Conservation (phyloP, 768 basidiomycete species). For the Ramaria rubella region DNA sequence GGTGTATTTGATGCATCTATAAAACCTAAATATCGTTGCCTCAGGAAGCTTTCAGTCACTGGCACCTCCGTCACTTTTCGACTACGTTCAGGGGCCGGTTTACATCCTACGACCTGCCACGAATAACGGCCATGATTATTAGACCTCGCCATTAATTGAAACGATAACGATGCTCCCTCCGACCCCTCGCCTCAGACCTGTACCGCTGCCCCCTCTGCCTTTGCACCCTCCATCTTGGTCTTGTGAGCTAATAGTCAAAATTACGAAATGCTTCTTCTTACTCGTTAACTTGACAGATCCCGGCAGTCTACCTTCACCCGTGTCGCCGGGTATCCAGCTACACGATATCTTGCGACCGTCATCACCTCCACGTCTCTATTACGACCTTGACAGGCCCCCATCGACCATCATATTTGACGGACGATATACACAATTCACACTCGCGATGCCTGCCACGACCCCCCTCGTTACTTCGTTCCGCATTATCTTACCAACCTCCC, state of each 20-base stretch:
- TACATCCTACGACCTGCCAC: background rate
- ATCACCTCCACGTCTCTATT: background rate
- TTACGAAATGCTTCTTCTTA: background rate
- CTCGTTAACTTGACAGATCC: background rate
- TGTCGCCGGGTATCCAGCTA: background rate
- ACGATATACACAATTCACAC: background rate
- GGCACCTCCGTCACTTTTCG: background rate
- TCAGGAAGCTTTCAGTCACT: background rate
- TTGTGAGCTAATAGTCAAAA: background rate
- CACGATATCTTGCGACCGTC: background rate
- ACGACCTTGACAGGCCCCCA: background rate
- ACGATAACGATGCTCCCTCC: background rate
- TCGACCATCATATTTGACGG: background rate
- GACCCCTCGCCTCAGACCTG: slow-evolving; percentile 4
- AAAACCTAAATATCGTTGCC: background rate
- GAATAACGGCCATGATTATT: slow-evolving; percentile 1
- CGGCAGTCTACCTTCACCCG: background rate
- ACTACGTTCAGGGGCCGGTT: background rate
- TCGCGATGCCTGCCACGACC: slow-evolving; percentile 2
- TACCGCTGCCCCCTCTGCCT: background rate
- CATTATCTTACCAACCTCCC: slow-evolving; percentile 5
- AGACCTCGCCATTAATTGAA: background rate
- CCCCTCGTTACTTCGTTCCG: background rate
- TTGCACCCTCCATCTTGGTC: background rate
- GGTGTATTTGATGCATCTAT: background rate